phyloP scores from a whole-genome alignment of 2,329 filamentous ascomycete species.

The Talaromyces atroroseus region DNA sequence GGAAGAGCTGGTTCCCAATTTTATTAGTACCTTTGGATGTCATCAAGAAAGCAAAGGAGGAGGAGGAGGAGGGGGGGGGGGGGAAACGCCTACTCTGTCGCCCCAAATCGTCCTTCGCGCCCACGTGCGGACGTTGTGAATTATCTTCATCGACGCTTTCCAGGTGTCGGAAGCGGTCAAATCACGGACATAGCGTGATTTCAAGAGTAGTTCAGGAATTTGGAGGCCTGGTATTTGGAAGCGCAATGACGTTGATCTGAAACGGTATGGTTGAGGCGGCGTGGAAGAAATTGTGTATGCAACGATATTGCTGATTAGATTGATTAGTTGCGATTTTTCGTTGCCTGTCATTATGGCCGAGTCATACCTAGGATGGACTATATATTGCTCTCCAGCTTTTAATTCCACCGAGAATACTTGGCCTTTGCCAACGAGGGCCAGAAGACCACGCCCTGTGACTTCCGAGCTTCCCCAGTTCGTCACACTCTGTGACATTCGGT shows the following conservation, averaged over 20 bases:
- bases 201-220: conserved; percentile 59
- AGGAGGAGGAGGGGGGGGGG: neutral
- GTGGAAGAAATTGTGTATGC: conserved; percentile 76
- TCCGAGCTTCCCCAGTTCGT: conserved; percentile 89
- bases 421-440: conserved; percentile 77
- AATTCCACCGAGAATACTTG: conserved; percentile 84
- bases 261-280: conserved; percentile 76
- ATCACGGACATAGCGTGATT: conserved; percentile 65
- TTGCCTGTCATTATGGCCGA: neutral
- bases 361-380: conserved; percentile 68
- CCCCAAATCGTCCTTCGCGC: conserved; percentile 83
- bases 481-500: conserved; percentile 48
- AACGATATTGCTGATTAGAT: conserved; percentile 64
- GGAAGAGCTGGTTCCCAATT: conserved; percentile 56
- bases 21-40: conserved; percentile 7
- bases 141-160: conserved; percentile 59
- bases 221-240: conserved; percentile 71
- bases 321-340: neutral
- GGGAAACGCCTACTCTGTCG: conserved; percentile 56
- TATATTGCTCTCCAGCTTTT: conserved; percentile 78
- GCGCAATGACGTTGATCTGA: conserved; percentile 68
- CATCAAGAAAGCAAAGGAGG: neutral
- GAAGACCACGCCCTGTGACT: conserved; percentile 79
- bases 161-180: conserved; percentile 69
- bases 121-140: conserved; percentile 69